These are phyloP conservation scores for Avena sativa DNA, from an alignment of 176 grass and related monocot species.

Conservation along the genomic window DNA sequence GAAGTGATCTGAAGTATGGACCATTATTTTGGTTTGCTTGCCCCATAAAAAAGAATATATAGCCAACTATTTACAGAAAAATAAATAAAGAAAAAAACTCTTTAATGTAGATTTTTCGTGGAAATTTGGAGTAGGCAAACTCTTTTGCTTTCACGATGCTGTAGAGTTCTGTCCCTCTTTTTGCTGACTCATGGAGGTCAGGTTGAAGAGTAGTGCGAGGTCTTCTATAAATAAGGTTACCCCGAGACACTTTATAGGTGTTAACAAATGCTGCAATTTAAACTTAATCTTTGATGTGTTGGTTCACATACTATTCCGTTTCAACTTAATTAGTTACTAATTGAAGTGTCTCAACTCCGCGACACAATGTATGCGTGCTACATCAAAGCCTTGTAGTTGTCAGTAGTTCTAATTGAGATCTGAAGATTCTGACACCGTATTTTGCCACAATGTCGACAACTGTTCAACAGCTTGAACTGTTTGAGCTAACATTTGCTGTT, in stretches of 20 bases:
- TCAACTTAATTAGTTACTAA: conserved; percentile 1
- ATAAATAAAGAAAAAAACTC: not conserved
- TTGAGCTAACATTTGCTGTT: conserved; percentile 37
- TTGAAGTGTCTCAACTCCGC: conserved; percentile 19
- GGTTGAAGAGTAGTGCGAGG: not conserved
- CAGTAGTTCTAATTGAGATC: conserved; percentile 18
- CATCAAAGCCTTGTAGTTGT: not conserved
- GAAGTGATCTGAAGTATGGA: not conserved
- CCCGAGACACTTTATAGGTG: not conserved
- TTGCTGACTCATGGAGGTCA: not conserved
- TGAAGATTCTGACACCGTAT: not conserved
- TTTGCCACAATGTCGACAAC: not conserved
- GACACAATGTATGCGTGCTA: not conserved
- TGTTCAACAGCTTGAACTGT: not conserved
- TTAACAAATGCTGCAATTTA: not conserved
- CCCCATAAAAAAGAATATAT: not conserved
- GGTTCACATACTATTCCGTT: conserved; percentile 8
- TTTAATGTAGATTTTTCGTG: not conserved
- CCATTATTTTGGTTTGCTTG: conserved; percentile 22
- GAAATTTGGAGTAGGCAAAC: not conserved
- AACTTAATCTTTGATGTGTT: conserved; percentile 22
- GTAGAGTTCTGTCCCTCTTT: not conserved
- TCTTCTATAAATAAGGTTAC: conserved; percentile 5
- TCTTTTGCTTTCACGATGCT: not conserved
- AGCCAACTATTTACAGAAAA: not conserved